Evolutionary conservation across 495 filamentous ascomycete genomes (phyloP), one percentile per base, ranked within the genome.

Genomic region (Lophiostoma macrostomum): DNA sequence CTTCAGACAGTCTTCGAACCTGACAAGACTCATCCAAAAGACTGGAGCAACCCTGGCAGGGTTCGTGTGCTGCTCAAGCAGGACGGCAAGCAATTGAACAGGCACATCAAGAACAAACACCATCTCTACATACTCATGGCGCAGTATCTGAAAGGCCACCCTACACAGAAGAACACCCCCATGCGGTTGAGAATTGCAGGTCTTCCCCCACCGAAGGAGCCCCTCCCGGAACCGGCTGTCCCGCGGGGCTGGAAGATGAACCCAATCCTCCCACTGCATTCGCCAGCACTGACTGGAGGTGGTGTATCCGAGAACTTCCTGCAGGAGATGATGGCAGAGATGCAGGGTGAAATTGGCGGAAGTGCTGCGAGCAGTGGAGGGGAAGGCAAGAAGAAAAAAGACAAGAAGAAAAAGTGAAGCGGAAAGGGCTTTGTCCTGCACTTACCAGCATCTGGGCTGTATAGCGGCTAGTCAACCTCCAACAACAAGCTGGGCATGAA

Each of bases 251-350:
- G 91, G 90, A 96, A 95, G 74, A 85, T 98, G 63, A 81, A 82
- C 25, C 79, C 72, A 18, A 78, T 97, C 45, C 58, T 98, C 49
- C 93, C 93, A 23, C 79, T 91, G 56, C 90, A 96, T 60, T 87
- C 82, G 19, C 82, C 91, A 0, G 93, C 90, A 11, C 76, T 97
- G 69, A 94, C 85, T 42, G 93, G 93, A 2, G 91, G 94, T 19
- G 93, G 93, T 19, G 90, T 98, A 6, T 94, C 86, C 55, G 93
- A 98, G 66, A 95, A 98, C 61, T 86, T 95, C 22, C 81, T 98
- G 59, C 91, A 93, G 76, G 91, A 98, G 54, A 95, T 96, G 75
- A 96, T 98, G 91, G 82, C 80, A 35, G 90, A 94, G 74, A 94
- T 96, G 90, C 76, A 80, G 64, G 76, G 72, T 50, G 73, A 76